Evolutionary conservation across 805 yeast species (phyloP).

Genomic region (Jamesozyma piceae): DNA sequence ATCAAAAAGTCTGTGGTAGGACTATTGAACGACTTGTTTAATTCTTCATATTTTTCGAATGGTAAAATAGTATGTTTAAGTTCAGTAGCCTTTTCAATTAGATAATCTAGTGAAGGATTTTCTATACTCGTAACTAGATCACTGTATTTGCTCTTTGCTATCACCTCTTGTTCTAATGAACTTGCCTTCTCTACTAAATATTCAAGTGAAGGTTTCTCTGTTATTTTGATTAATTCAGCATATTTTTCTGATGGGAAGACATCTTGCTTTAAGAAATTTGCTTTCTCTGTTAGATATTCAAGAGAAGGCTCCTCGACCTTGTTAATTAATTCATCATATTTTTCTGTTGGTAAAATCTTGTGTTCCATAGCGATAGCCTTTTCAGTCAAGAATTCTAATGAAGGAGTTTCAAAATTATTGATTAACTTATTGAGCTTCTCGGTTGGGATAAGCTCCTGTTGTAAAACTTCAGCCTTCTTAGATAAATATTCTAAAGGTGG

Average conservation of each 20-base stretch:
- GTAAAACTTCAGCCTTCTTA: background rate
- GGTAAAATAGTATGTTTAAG: constrained; percentile 8
- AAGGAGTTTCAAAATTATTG: background rate
- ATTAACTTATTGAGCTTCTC: background rate
- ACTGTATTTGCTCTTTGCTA: background rate
- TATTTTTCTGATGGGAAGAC: background rate
- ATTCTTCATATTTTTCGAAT: constrained; percentile 6
- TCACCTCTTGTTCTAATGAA: background rate
- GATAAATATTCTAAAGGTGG: background rate
- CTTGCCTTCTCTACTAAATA: background rate
- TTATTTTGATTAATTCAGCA: constrained; percentile 6
- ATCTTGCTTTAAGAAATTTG: background rate
- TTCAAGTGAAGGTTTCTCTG: background rate
- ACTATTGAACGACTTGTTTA: background rate
- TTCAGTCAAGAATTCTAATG: background rate
- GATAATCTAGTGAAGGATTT: background rate
- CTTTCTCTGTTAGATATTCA: constrained; percentile 9
- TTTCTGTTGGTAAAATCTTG: constrained; percentile 10
- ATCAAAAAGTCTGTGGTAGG: constrained; percentile 13
- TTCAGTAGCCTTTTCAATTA: background rate
- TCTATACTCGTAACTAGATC: background rate
- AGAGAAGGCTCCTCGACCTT: constrained; percentile 7
- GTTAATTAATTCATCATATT: constrained; percentile 5
- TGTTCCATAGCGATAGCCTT: background rate
- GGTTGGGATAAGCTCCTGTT: background rate